Evolutionary conservation across 2,329 filamentous ascomycete species (phyloP).

Genomic region (Lachnellula willkommii): DNA sequence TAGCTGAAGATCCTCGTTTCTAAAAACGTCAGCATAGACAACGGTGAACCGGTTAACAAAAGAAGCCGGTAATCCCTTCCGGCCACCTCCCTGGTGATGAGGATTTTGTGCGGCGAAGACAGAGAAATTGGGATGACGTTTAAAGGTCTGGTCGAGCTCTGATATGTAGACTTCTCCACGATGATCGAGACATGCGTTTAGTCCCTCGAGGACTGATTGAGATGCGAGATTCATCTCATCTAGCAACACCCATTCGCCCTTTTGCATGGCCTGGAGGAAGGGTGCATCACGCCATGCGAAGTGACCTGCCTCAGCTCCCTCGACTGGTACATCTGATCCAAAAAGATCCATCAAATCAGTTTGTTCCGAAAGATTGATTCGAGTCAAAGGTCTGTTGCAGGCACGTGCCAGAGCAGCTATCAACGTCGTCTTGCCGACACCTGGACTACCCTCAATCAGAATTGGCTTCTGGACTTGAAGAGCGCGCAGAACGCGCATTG

Average conservation of each 20-base stretch:
- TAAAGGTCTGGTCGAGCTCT: conserved; percentile 90
- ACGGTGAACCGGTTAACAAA: conserved; percentile 99
- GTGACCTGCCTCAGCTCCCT: conserved; percentile 82
- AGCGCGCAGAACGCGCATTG: conserved; percentile 84
- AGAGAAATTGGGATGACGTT: conserved; percentile 82
- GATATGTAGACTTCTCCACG: conserved; percentile 93
- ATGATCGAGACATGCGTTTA: conserved; percentile 96
- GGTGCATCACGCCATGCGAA: conserved; percentile 96
- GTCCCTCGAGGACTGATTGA: conserved; percentile 89
- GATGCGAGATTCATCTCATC: conserved; percentile 99
- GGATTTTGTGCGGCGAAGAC: conserved; percentile 97
- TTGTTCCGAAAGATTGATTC: conserved; percentile 97
- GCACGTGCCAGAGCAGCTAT: conserved; percentile 77
- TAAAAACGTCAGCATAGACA: conserved; percentile 91
- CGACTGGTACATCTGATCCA: conserved; percentile 90
- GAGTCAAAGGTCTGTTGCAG: conserved; percentile 75
- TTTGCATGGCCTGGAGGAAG: conserved; percentile 94
- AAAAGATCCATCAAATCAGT: conserved; percentile 97
- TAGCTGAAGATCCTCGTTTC: conserved; percentile 68
- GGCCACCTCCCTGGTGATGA: conserved; percentile 91
- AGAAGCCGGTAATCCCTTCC: conserved; percentile 89
- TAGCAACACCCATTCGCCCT: conserved; percentile 89
- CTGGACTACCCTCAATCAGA: conserved; percentile 91
- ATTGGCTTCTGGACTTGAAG: conserved; percentile 87
- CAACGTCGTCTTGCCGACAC: conserved; percentile 94